Conservation (phyloP, 2,329 filamentous ascomycete species). For the Tolypocladium paradoxum region DNA sequence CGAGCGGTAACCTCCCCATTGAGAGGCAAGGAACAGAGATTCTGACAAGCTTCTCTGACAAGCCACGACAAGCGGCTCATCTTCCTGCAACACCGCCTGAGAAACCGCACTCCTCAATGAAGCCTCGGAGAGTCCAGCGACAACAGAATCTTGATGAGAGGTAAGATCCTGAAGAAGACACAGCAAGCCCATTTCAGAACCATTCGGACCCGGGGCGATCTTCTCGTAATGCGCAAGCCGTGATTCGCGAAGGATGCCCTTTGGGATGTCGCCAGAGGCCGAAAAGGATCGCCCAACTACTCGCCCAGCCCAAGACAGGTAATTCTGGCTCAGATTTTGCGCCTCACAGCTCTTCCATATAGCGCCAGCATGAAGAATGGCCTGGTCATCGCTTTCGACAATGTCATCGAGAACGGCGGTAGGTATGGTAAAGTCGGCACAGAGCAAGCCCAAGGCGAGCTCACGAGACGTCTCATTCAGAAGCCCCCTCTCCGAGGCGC, state of each 20-base stretch:
- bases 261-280: slow-evolving; percentile 57
- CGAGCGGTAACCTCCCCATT: slow-evolving; percentile 44
- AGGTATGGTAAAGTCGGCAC: slow-evolving; percentile 58
- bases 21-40: slow-evolving; percentile 40
- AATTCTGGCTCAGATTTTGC: slow-evolving; percentile 53
- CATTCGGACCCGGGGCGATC: slow-evolving; percentile 33
- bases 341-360: slow-evolving; percentile 68
- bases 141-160: slow-evolving; percentile 41
- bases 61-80: slow-evolving; percentile 36
- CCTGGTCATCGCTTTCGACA: slow-evolving; percentile 54
- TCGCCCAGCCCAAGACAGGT: slow-evolving; percentile 74
- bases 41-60: slow-evolving; percentile 42
- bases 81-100: slow-evolving; percentile 34
- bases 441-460: slow-evolving; percentile 62
- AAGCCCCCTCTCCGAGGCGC: slow-evolving; percentile 47
- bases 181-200: slow-evolving; percentile 55
- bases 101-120: slow-evolving; percentile 47
- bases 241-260: slow-evolving; percentile 50
- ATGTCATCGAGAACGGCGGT: slow-evolving; percentile 44
- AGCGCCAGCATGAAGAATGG: slow-evolving; percentile 49
- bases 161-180: slow-evolving; percentile 51
- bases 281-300: slow-evolving; percentile 78
- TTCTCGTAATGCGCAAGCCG: slow-evolving; percentile 38
- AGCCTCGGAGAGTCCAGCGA: slow-evolving; percentile 50
- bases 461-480: slow-evolving; percentile 60